phyloP scores from a whole-genome alignment of 108 stramenopile genomes.

The Cyclotella distinguenda region DNA sequence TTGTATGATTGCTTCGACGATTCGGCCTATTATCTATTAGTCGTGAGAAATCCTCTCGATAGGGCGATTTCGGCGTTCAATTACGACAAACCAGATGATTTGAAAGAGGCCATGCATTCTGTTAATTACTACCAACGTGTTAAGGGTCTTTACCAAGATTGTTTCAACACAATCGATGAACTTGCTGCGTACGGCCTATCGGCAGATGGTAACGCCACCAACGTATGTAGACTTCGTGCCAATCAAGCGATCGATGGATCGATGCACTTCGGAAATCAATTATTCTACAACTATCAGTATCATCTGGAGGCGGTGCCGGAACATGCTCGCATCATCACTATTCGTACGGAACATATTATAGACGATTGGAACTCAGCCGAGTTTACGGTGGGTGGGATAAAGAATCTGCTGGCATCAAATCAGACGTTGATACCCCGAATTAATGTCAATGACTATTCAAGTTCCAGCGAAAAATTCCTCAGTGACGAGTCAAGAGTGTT shows the following conservation, averaged over 20 bases:
- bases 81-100: conserved; percentile 6
- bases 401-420: conserved; percentile 3
- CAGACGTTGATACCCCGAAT: conserved; percentile 2
- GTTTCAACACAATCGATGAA: conserved; percentile 1
- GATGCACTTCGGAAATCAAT: neutral
- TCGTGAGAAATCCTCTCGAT: conserved; percentile 21
- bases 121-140: neutral
- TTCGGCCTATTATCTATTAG: conserved; percentile 23
- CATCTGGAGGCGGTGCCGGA: conserved; percentile 21
- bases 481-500: conserved; percentile 19
- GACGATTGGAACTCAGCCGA: conserved; percentile 30
- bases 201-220: neutral
- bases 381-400: conserved; percentile 1
- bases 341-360: conserved; percentile 19
- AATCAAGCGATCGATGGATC: conserved; percentile 7
- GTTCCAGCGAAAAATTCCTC: neutral
- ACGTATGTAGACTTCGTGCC: conserved; percentile 12
- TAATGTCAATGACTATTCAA: neutral
- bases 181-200: conserved; percentile 7
- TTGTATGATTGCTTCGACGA: conserved; percentile 33
- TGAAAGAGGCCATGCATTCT: neutral
- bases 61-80: conserved; percentile 12
- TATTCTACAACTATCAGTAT: conserved; percentile 37
- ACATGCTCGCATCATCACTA: conserved; percentile 12
- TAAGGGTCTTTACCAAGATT: conserved; percentile 5